Base-by-base conservation (phyloP, 2,329 filamentous ascomycete genomes). In the Neofusicoccum parvum region DNA sequence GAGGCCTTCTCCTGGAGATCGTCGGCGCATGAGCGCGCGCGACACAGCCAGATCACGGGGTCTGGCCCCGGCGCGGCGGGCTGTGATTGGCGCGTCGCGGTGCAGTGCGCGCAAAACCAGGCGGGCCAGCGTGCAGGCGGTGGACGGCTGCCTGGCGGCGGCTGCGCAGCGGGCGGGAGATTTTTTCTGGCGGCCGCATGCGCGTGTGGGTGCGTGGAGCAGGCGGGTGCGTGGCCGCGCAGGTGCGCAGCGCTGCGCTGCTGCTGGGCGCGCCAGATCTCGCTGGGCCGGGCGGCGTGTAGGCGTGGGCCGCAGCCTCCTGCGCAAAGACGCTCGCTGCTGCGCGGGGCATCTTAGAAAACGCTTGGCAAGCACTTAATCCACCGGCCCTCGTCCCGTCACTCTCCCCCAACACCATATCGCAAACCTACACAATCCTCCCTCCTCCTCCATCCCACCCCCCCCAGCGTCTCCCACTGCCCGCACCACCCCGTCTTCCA, bases 401-500 rank as follows among this genome's bases (percentile, higher is more conserved):
- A 50, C 59, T 48, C 67, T 59, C 64, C 65, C 65, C 66, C 65
- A 67, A 56, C 67, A 67, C 67, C 67, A 66, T 67, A 60, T 59
- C 49, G 32, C 41, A 65, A 62, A 64, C 66, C 32, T 56, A 48
- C 50, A 64, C 50, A 50, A 51, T 17, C 56, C 64, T 60, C 62
- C 51, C 48, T 49, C 49, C 46, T 67, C 60, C 68, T 67, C 62
- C 46, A 60, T 48, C 58, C 71, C 66, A 68, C 69, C 72, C 37
- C 72, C 37, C 68, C 67, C 72, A 71, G 72, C 70, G 74, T 70
- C 68, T 68, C 69, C 72, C 67, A 70, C 67, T 65, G 49, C 72
- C 49, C 46, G 36, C 45, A 51, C 43, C 65, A 50, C 45, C 27
- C 51, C n/a, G 32, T 49, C 51, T 53, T 56, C 39, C 59, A 63